Evolutionary conservation across 805 yeast species (phyloP).

Genomic region (Metschnikowia peoriensis): DNA sequence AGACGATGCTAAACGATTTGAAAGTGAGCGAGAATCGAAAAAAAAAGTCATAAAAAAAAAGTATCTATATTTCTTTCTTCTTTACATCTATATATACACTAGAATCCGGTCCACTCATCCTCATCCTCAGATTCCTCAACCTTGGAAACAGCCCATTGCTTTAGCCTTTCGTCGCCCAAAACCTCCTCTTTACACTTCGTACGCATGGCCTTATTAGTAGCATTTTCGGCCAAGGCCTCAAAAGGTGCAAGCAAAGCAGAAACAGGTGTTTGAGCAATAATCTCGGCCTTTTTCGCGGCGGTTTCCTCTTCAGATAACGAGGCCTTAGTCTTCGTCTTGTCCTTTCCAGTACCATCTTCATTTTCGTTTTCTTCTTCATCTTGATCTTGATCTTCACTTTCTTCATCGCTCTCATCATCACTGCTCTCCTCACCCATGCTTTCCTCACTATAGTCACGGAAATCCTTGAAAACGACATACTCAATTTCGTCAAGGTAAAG

Average conservation of each 20-base stretch:
- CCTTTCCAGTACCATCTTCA: not conserved
- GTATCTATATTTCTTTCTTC: not conserved
- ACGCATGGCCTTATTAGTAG: slow-evolving; percentile 61
- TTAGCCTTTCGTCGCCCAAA: slow-evolving; percentile 59
- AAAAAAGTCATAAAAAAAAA: not conserved
- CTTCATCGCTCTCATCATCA: slow-evolving; percentile 24
- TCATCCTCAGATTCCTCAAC: slow-evolving; percentile 24
- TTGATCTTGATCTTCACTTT: not conserved
- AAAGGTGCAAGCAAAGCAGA: slow-evolving; percentile 59
- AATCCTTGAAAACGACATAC: slow-evolving; percentile 51
- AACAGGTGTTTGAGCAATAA: slow-evolving; percentile 51
- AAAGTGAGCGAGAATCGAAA: too few species aligned
- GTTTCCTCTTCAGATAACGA: slow-evolving; percentile 10
- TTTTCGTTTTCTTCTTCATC: slow-evolving; percentile 4
- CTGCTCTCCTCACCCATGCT: slow-evolving; percentile 36
- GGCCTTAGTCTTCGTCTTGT: slow-evolving; percentile 22
- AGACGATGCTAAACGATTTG: too few species aligned
- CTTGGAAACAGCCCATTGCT: slow-evolving; percentile 58
- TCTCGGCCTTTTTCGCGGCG: slow-evolving; percentile 26
- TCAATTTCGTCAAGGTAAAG: slow-evolving; percentile 83
- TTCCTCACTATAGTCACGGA: slow-evolving; percentile 40
- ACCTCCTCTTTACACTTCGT: slow-evolving; percentile 65
- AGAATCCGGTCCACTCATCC: slow-evolving; percentile 24
- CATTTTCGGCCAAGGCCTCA: slow-evolving; percentile 45
- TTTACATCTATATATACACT: not conserved